These are phyloP conservation scores for Neonectria hederae DNA, from an alignment of 2,329 filamentous ascomycete genomes.

Conservation along the genomic window DNA sequence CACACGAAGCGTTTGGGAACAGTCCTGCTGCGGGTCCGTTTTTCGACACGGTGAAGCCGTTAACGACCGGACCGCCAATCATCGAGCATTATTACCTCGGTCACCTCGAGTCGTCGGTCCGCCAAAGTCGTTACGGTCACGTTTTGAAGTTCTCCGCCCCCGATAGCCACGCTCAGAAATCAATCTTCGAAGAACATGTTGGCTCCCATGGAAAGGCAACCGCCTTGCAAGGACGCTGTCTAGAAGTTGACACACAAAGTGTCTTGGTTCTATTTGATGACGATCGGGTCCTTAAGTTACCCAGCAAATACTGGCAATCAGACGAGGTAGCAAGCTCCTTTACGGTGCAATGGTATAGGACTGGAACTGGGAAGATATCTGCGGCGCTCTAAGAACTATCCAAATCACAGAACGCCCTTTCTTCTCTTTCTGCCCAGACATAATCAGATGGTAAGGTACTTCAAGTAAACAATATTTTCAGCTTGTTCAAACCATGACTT, in stretches of 20 bases:
- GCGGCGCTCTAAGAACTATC: background rate
- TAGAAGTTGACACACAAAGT: background rate
- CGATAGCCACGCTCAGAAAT: background rate
- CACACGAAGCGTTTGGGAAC: constrained; percentile 5
- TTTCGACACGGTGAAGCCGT: background rate
- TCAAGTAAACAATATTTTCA: too few relatives aligned
- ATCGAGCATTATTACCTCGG: constrained; percentile 6
- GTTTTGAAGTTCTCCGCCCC: constrained; percentile 1
- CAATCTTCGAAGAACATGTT: background rate
- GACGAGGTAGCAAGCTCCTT: background rate
- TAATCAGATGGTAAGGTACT: background rate
- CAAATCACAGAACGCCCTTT: background rate
- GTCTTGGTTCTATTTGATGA: background rate
- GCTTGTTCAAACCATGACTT: background rate
- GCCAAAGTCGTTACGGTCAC: background rate
- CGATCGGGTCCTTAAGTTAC: background rate
- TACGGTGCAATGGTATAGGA: background rate
- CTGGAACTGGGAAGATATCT: background rate
- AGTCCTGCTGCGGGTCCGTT: constrained; percentile 8
- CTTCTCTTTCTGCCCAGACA: background rate
- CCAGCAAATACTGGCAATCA: background rate
- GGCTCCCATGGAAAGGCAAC: background rate
- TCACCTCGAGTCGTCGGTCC: background rate
- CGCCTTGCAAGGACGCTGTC: background rate
- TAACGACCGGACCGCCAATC: background rate